A percentile compares a stretch with the other conserved stretches of the same genome.
Conservation (phyloP, 2,329 filamentous ascomycete genomes). For the Dothistroma pini region DNA sequence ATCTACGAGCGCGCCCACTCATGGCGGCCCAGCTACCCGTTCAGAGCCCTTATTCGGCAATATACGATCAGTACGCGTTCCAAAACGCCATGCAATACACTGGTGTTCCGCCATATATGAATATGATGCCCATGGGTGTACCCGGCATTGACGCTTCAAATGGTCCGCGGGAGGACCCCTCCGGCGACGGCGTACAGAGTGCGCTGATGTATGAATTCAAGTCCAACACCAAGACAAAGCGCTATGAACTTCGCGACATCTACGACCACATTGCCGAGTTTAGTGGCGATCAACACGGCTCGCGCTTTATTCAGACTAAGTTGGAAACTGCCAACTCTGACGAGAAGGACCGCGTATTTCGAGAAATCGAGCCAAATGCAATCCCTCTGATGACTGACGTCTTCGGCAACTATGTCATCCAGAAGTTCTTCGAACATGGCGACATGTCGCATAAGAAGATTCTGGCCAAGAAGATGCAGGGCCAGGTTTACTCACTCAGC, state of each 20-base stretch:
- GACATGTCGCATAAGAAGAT: slow-evolving; percentile 90
- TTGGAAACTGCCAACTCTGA: slow-evolving; percentile 91
- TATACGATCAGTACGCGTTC: slow-evolving; percentile 36
- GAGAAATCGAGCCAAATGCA: slow-evolving; percentile 78
- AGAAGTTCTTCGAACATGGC: slow-evolving; percentile 96
- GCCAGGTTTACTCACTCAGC: slow-evolving; percentile 74
- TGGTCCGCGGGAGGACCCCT: slow-evolving; percentile 54
- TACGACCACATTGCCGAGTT: slow-evolving; percentile 88
- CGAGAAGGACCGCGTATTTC: slow-evolving; percentile 87
- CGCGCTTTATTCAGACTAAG: slow-evolving; percentile 91
- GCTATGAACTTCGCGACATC: slow-evolving; percentile 84
- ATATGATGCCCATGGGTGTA: slow-evolving; percentile 36
- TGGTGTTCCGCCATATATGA: slow-evolving; percentile 34
- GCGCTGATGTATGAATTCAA: slow-evolving; percentile 76
- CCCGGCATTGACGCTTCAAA: slow-evolving; percentile 38
- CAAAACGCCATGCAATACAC: slow-evolving; percentile 38
- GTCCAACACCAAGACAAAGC: slow-evolving; percentile 65
- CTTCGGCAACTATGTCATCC: slow-evolving; percentile 97
- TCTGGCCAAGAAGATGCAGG: slow-evolving; percentile 81
- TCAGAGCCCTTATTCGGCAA: slow-evolving; percentile 33
- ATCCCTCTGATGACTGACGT: slow-evolving; percentile 92
- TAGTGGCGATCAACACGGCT: slow-evolving; percentile 92
- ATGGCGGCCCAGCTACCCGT: slow-evolving; percentile 35
- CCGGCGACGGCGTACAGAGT: slow-evolving; percentile 63
- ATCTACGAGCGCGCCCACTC: slow-evolving; percentile 36